These are phyloP conservation scores for Ganoderma meredithae DNA, from an alignment of 1,284 basidiomycete species.

Conservation along the genomic window DNA sequence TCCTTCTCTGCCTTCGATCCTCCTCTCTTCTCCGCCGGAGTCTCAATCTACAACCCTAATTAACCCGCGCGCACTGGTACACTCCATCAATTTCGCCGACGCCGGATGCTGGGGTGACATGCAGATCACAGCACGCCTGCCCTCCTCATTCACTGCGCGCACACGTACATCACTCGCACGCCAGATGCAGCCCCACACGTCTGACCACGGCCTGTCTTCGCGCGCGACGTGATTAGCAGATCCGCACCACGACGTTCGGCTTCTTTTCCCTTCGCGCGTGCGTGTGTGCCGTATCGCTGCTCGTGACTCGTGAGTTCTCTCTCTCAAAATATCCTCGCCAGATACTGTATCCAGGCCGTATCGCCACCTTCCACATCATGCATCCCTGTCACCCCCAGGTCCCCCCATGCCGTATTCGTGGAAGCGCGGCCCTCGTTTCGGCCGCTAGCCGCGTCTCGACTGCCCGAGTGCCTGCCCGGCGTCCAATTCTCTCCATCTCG, in stretches of 20 bases:
- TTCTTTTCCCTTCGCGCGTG: constrained; percentile 8
- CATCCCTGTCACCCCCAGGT: constrained; percentile 14
- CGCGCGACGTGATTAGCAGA: constrained; percentile 18
- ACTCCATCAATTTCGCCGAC: constrained; percentile 27
- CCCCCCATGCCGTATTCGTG: not conserved
- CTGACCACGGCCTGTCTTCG: not conserved
- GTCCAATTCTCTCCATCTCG: not conserved
- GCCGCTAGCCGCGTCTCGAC: constrained; percentile 3
- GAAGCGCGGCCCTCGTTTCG: constrained; percentile 1
- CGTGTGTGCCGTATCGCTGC: not conserved
- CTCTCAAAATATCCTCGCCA: constrained; percentile 1
- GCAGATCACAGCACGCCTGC: constrained; percentile 18
- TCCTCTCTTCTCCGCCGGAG: constrained; percentile 8
- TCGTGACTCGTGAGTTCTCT: not conserved
- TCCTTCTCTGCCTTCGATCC: constrained; percentile 7
- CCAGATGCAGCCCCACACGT: not conserved
- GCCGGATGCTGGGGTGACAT: not conserved
- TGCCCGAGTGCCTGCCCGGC: not conserved
- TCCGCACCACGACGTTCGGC: constrained; percentile 13
- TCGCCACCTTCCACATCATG: constrained; percentile 17
- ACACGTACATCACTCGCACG: constrained; percentile 10
- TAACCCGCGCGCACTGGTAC: constrained; percentile 15
- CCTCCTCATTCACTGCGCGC: not conserved
- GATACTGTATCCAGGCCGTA: constrained; percentile 2
- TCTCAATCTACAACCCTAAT: constrained; percentile 18